Conservation (phyloP, 768 basidiomycete species). For the Suillus lakei region DNA sequence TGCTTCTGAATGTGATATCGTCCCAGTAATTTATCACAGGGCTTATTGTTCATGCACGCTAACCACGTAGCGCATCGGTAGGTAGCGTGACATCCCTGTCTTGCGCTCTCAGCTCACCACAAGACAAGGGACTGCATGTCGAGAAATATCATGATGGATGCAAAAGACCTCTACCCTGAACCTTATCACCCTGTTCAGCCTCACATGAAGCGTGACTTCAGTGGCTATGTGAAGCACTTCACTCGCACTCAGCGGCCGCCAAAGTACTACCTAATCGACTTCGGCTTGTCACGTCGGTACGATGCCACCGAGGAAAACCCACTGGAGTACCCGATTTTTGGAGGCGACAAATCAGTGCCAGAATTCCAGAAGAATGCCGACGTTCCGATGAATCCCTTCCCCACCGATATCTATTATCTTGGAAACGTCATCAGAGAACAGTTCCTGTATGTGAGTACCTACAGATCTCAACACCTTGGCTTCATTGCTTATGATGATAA, state of each 20-base stretch:
- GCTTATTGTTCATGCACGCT: constrained; percentile 41
- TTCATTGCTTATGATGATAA: background rate
- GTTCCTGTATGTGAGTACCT: constrained; percentile 12
- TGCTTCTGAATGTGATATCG: background rate
- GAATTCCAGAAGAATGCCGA: constrained; percentile 14
- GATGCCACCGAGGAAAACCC: constrained; percentile 19
- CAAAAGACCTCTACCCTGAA: constrained; percentile 8
- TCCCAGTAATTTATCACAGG: constrained; percentile 22
- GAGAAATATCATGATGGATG: constrained; percentile 24
- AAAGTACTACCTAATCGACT: constrained; percentile 28
- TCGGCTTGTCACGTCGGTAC: constrained; percentile 27
- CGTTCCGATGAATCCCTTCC: constrained; percentile 14
- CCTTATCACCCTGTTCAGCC: constrained; percentile 10
- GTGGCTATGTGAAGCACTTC: constrained; percentile 10
- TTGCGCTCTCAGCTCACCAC: background rate
- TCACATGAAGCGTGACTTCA: constrained; percentile 6
- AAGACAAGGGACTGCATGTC: constrained; percentile 15
- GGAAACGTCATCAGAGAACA: constrained; percentile 20
- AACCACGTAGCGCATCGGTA: constrained; percentile 25
- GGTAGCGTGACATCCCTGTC: background rate
- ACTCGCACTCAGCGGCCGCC: constrained; percentile 23
- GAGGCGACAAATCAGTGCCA: constrained; percentile 16
- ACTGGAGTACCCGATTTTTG: constrained; percentile 11
- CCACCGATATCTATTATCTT: constrained; percentile 12
- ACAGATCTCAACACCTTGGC: background rate